phyloP scores from a whole-genome alignment of 2,329 filamentous ascomycete species.

The Parastagonospora nodorum region DNA sequence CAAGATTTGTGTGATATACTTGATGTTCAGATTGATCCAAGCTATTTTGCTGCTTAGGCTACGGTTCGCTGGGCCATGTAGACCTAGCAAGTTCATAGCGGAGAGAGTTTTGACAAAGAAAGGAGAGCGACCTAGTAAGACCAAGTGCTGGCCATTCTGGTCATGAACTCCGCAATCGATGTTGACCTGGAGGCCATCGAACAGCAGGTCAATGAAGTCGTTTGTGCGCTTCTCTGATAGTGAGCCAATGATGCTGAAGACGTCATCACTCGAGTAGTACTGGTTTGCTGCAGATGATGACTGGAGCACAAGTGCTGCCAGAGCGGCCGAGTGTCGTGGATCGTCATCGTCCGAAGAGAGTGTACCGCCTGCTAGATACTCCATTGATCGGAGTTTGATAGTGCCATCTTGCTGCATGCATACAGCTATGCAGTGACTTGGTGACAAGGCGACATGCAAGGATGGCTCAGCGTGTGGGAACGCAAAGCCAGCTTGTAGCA shows the following conservation, averaged over 20 bases:
- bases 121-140: slow-evolving; percentile 58
- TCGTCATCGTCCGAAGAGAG: slow-evolving; percentile 37
- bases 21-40: slow-evolving; percentile 74
- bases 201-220: slow-evolving; percentile 68
- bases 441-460: slow-evolving; percentile 53
- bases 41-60: slow-evolving; percentile 74
- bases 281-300: slow-evolving; percentile 51
- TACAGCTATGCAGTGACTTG: slow-evolving; percentile 54
- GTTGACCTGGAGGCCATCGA: slow-evolving; percentile 55
- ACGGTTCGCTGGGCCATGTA: slow-evolving; percentile 46
- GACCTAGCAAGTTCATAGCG: slow-evolving; percentile 77
- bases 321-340: slow-evolving; percentile 44
- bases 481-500: slow-evolving; percentile 78
- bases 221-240: slow-evolving; percentile 34
- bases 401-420: slow-evolving; percentile 51
- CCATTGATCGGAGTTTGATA: slow-evolving; percentile 49
- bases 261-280: slow-evolving; percentile 55
- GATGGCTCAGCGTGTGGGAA: slow-evolving; percentile 69
- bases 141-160: slow-evolving; percentile 56
- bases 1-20: slow-evolving; percentile 68
- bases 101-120: slow-evolving; percentile 78
- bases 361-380: slow-evolving; percentile 45
- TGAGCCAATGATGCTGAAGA: slow-evolving; percentile 48
- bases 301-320: slow-evolving; percentile 49
- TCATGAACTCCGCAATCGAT: slow-evolving; percentile 83